Evolutionary conservation across 2,329 filamentous ascomycete genomes (phyloP), one percentile per base, ranked within the genome.

Genomic region (Aspergillus japonicus): DNA sequence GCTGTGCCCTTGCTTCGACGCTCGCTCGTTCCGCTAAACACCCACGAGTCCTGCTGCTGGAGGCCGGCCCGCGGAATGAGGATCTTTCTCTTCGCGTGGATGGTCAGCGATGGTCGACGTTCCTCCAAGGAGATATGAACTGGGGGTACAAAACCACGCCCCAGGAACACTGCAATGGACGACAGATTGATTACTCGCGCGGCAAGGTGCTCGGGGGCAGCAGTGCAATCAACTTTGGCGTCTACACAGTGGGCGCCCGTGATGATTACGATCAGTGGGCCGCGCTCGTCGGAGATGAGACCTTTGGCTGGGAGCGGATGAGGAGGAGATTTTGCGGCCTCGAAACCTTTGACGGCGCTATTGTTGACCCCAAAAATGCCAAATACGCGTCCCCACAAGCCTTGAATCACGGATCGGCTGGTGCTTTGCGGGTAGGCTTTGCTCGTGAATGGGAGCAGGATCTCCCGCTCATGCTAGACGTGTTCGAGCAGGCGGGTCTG

Each of bases 261-360:
- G 84, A 85, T 54, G 87, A 89, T 63, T 89, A 85, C 61, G 80
- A 89, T 29, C 79, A 84, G 56, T 88, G 86, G 85, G 85, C 85
- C 1, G 73, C 77, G 0, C 62, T 82, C 2, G 81, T 85, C 0
- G 84, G 73, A 0, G 86, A 89, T 63, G 79, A 85, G 4, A 68
- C 73, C 0, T 89, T 82, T 70, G 63, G 66, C 2, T 89, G 86
- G 86, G 72, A 81, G 2, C 74, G 78, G 48, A 82, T 85, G 29
- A 78, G 83, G 58, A 60, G 71, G 3, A 77, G 82, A 0, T 84
- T 82, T 66, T 82, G 83, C 62, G 72, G 69, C 16, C 75, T 89
- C 19, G 85, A 88, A 68, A 80, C 73, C 0, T 87, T 84, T 64
- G 78, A 85, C 58, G 70, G 72, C 0, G 66, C 76, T 1, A 63